phyloP scores from a whole-genome alignment of 2,329 filamentous ascomycete genomes.

The Cercospora canescens region DNA sequence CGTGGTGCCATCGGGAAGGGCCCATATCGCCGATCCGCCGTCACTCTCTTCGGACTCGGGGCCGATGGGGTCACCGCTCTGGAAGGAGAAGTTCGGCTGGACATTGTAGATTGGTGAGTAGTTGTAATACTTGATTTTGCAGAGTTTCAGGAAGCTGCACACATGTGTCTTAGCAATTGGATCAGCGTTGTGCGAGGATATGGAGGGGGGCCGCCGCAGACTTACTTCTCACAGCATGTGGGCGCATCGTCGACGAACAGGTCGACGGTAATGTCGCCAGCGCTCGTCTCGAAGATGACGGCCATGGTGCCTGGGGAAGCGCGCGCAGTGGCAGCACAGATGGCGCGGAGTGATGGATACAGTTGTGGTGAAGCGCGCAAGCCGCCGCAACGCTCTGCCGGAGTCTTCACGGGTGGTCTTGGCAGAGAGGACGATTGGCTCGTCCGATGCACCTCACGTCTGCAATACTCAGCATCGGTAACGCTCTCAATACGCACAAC shows the following conservation, averaged over 20 bases:
- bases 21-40: conserved; percentile 93
- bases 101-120: conserved; percentile 90
- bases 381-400: not conserved
- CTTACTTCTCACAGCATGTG: conserved; percentile 92
- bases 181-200: conserved; percentile 51
- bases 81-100: conserved; percentile 93
- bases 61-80: conserved; percentile 91
- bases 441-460: not conserved
- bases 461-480: not conserved
- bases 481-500: not conserved
- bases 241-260: conserved; percentile 86
- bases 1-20: conserved; percentile 65
- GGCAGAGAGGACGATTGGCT: not conserved
- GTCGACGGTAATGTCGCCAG: conserved; percentile 93
- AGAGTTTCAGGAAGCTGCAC: conserved; percentile 89
- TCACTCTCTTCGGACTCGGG: conserved; percentile 82
- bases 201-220: conserved; percentile 28
- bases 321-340: not conserved
- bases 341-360: not conserved
- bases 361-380: not conserved
- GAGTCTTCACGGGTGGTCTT: not conserved
- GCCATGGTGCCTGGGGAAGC: conserved; percentile 66
- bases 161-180: conserved; percentile 53
- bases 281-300: conserved; percentile 87
- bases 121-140: conserved; percentile 99